Percentiles rank a stretch among this genome's conserved stretches.
Conservation (phyloP, 2,329 filamentous ascomycete genomes). For the Hypoxylon sp. region DNA sequence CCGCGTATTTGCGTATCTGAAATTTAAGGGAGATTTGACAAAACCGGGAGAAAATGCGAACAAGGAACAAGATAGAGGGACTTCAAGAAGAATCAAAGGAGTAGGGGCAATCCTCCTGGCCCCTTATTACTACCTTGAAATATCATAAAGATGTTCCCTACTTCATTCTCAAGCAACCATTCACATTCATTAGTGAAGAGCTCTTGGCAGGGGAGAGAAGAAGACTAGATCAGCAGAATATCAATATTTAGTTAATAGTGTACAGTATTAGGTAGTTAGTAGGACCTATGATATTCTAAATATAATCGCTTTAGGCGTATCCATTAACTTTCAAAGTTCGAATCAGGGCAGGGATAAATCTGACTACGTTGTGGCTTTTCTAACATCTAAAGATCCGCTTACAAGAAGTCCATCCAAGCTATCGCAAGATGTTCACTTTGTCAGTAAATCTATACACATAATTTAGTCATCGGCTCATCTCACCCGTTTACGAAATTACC, state of each 20-base stretch:
- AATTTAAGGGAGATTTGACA: no score
- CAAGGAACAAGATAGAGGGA: no score
- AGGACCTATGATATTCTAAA: background rate
- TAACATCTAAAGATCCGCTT: background rate
- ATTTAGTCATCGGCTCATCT: background rate
- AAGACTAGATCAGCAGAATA: background rate
- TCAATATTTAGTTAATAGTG: background rate
- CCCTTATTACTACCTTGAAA: no score
- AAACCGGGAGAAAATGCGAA: no score
- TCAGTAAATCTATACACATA: background rate
- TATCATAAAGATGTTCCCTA: no score
- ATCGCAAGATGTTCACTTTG: slow-evolving; percentile 3
- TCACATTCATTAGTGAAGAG: no score
- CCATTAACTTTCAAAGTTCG: background rate
- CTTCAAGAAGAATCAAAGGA: no score
- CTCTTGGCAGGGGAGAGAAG: background rate
- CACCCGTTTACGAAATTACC: background rate
- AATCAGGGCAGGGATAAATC: background rate
- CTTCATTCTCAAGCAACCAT: no score
- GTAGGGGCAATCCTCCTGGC: no score
- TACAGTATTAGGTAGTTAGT: background rate
- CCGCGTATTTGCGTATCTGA: no score
- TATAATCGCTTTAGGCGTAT: background rate
- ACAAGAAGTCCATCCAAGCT: no score
- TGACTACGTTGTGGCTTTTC: background rate